These are phyloP conservation scores for Candida pseudoviswanathii DNA, from an alignment of 1,139 yeast species.

Conservation along the genomic window DNA sequence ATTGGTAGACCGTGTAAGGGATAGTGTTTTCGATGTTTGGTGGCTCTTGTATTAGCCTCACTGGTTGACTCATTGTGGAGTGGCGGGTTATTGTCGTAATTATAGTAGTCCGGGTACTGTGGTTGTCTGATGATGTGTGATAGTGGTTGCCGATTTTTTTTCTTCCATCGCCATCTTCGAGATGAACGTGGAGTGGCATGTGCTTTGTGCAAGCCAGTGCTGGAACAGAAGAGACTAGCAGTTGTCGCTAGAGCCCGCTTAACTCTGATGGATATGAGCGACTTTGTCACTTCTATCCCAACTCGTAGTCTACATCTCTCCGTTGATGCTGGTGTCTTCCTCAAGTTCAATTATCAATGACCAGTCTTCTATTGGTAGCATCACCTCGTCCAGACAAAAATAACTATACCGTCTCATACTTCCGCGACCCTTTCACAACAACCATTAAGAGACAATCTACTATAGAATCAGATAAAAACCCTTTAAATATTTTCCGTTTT, in stretches of 20 bases:
- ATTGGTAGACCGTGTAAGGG: constrained; percentile 32
- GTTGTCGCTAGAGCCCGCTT: too few relatives aligned
- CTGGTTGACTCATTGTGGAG: constrained; percentile 18
- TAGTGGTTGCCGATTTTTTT: not conserved
- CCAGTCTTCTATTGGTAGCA: not conserved
- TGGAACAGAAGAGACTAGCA: too few relatives aligned
- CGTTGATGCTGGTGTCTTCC: too few relatives aligned
- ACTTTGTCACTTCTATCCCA: too few relatives aligned
- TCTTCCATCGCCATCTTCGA: not conserved
- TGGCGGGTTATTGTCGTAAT: not conserved
- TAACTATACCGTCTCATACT: not conserved
- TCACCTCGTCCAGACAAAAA: not conserved
- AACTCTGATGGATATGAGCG: too few relatives aligned
- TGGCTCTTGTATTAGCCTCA: constrained; percentile 30
- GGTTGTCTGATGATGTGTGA: not conserved
- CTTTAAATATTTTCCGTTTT: constrained; percentile 10
- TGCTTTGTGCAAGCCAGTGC: not conserved
- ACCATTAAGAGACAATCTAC: too few relatives aligned
- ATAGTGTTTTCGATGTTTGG: constrained; percentile 50
- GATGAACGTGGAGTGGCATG: too few relatives aligned
- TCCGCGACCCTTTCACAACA: too few relatives aligned
- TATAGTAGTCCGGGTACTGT: not conserved
- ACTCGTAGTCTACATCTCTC: too few relatives aligned
- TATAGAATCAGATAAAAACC: too few relatives aligned
- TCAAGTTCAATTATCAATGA: not conserved